Evolutionary conservation across 2,329 filamentous ascomycete genomes (phyloP).

Genomic region (Herpotrichia juniperi): DNA sequence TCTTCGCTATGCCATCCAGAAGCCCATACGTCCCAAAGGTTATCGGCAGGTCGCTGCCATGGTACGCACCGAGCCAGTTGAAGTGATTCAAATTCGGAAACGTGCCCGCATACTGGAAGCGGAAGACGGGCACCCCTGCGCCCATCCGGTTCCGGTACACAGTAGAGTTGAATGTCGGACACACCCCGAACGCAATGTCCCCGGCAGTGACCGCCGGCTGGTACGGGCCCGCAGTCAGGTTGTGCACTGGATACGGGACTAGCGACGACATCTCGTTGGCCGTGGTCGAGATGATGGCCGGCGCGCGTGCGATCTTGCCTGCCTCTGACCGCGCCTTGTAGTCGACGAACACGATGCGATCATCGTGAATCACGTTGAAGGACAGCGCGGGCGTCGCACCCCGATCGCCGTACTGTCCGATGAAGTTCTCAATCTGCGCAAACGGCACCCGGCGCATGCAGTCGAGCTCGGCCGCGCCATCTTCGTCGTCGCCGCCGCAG

Average conservation of each 20-base stretch:
- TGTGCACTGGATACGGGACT: constrained; percentile 10
- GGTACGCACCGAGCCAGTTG: constrained; percentile 20
- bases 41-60: constrained; percentile 23
- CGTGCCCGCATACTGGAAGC: constrained; percentile 15
- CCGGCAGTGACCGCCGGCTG: neutral
- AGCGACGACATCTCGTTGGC: constrained; percentile 19
- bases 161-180: constrained; percentile 11
- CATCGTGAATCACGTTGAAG: constrained; percentile 24
- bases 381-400: constrained; percentile 23
- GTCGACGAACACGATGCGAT: constrained; percentile 24
- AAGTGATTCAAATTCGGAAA: constrained; percentile 16
- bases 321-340: constrained; percentile 16
- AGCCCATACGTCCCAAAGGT: constrained; percentile 25
- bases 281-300: constrained; percentile 13
- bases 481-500: neutral
- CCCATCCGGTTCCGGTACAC: neutral
- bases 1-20: constrained; percentile 8
- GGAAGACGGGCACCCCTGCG: constrained; percentile 9
- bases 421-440: constrained; percentile 33
- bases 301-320: constrained; percentile 17
- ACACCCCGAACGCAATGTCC: constrained; percentile 4
- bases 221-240: constrained; percentile 11
- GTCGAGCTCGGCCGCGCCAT: constrained; percentile 26
- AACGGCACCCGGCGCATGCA: constrained; percentile 42
- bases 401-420: constrained; percentile 32